Percentiles rank a stretch among this genome's conserved stretches.
Conservation (phyloP, 2,329 filamentous ascomycete genomes). For the Chrysosporium keratinophilum region DNA sequence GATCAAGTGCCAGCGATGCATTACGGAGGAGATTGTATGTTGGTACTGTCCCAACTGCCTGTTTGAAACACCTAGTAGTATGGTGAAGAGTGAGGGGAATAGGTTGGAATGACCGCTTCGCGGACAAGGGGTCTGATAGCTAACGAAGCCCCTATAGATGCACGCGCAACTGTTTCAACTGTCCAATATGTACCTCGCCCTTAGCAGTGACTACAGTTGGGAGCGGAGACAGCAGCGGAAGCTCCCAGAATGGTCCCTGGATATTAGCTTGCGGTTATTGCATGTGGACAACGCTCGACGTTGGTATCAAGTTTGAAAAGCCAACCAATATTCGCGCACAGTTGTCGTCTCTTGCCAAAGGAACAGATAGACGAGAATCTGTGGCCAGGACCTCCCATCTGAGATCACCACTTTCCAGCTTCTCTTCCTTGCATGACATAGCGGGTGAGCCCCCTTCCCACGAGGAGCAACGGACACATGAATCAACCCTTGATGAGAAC, state of each 20-base stretch:
- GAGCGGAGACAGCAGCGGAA: constrained; percentile 33
- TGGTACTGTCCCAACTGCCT: constrained; percentile 93
- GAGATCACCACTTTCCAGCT: constrained; percentile 31
- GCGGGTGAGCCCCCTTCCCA: constrained; percentile 11
- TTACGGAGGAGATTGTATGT: constrained; percentile 84
- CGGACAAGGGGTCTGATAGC: neutral
- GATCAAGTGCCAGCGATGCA: constrained; percentile 85
- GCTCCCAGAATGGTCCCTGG: constrained; percentile 50
- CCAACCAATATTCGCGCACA: constrained; percentile 77
- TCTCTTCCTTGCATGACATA: constrained; percentile 26
- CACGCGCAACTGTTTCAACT: constrained; percentile 90
- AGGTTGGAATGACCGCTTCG: constrained; percentile 47
- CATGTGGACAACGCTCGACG: constrained; percentile 82
- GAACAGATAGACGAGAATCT: constrained; percentile 31
- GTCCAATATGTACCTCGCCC: constrained; percentile 75
- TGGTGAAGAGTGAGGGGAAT: constrained; percentile 85
- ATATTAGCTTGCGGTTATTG: constrained; percentile 82
- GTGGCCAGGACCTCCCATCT: constrained; percentile 25
- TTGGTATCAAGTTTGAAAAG: constrained; percentile 82
- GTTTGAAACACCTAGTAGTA: constrained; percentile 90
- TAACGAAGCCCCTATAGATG: constrained; percentile 50
- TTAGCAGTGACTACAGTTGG: constrained; percentile 65
- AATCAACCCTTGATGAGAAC: constrained; percentile 27
- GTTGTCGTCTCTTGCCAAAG: constrained; percentile 56
- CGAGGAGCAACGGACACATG: constrained; percentile 22